Conservation (phyloP, 305 asterid species). For the Plantago lanceolata region DNA sequence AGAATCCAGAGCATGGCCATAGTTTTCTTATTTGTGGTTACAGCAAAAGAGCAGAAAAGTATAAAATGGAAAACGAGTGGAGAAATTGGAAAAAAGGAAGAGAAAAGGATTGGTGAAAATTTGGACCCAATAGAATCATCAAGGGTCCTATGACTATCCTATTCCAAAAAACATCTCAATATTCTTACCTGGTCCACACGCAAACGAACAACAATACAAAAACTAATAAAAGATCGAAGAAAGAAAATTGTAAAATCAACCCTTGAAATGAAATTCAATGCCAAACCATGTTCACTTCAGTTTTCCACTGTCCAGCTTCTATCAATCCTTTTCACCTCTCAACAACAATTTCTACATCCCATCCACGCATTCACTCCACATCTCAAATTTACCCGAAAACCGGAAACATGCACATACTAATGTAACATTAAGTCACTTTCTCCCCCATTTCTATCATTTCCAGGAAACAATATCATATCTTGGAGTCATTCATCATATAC, state of each 20-base stretch:
- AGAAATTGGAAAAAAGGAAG: not conserved
- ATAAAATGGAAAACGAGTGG: not conserved
- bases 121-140: conserved; percentile 9
- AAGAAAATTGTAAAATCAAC: not conserved
- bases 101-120: conserved; percentile 14
- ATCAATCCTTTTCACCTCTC: conserved; percentile 24
- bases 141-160: not conserved
- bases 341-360: conserved; percentile 12
- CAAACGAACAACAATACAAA: not conserved
- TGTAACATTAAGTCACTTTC: not conserved
- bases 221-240: not conserved
- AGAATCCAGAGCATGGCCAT: not conserved
- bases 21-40: not conserved
- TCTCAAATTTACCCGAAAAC: conserved; percentile 12
- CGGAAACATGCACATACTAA: not conserved
- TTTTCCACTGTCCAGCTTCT: conserved; percentile 4
- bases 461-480: no score
- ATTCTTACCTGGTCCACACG: conserved; percentile 35
- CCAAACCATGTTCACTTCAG: conserved; percentile 25
- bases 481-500: no score
- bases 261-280: conserved; percentile 25
- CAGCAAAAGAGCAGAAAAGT: conserved; percentile 1
- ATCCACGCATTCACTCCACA: conserved; percentile 13
- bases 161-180: conserved; percentile 18
- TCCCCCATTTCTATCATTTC: no score